phyloP scores from a whole-genome alignment of 306 rosid genomes.

The Canavalia gladiata region DNA sequence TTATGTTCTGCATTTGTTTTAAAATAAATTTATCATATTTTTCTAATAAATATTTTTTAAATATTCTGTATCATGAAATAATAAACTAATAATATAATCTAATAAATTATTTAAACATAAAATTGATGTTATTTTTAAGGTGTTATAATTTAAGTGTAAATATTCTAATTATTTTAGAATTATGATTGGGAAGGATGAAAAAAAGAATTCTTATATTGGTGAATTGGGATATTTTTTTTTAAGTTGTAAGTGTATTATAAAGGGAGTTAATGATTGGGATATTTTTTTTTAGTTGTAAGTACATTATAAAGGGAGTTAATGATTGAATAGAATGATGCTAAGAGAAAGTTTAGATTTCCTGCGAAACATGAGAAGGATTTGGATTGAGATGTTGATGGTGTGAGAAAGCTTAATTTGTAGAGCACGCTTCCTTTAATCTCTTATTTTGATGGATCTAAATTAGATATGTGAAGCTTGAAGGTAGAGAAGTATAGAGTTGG shows the following conservation, averaged over 20 bases:
- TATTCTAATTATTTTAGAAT: conserved; percentile 65
- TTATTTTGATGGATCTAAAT: conserved; percentile 74
- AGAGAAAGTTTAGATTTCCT: conserved; percentile 77
- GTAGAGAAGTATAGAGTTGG: conserved; percentile 94
- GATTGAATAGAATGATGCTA: conserved; percentile 73
- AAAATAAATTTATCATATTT: too few relatives aligned
- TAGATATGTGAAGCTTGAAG: conserved; percentile 81
- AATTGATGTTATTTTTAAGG: too few relatives aligned
- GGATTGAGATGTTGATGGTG: conserved; percentile 68
- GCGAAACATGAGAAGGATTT: conserved; percentile 82
- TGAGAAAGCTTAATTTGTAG: conserved; percentile 72
- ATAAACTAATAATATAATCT: too few relatives aligned
- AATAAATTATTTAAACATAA: too few relatives aligned
- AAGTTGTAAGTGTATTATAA: too few relatives aligned
- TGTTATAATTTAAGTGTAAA: conserved; percentile 22
- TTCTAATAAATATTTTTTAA: too few relatives aligned
- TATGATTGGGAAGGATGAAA: conserved; percentile 58
- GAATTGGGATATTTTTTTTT: conserved; percentile 60
- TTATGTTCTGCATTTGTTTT: too few relatives aligned
- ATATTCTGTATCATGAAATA: too few relatives aligned
- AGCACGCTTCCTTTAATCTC: conserved; percentile 84
- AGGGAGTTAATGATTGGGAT: too few relatives aligned
- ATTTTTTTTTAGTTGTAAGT: conserved; percentile 76
- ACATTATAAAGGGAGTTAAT: conserved; percentile 78
- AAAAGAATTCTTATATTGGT: conserved; percentile 78